A percentile compares a stretch with the other conserved stretches of the same genome.
phyloP scores from a whole-genome alignment of 2,329 filamentous ascomycete species.

The Pseudocercospora macadamiae region DNA sequence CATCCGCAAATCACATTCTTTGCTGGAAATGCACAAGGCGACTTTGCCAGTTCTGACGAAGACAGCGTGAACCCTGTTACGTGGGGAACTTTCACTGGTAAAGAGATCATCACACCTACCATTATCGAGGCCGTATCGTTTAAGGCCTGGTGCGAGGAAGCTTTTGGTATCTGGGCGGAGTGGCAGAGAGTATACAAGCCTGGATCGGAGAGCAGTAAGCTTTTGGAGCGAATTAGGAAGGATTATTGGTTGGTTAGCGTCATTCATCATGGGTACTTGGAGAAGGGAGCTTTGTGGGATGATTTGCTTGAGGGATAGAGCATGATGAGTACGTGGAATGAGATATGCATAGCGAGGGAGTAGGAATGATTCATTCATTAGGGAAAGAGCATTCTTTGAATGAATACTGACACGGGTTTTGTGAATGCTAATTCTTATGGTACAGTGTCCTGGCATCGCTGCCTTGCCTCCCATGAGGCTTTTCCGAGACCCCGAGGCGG shows the following conservation, averaged over 20 bases:
- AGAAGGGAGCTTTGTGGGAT: slow-evolving; percentile 72
- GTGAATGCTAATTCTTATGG: not conserved
- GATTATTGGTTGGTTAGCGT: slow-evolving; percentile 90
- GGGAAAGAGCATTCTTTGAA: no score
- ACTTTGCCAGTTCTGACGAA: slow-evolving; percentile 69
- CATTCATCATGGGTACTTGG: slow-evolving; percentile 78
- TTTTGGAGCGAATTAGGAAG: slow-evolving; percentile 68
- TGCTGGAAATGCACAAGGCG: slow-evolving; percentile 76
- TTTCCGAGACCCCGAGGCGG: no score
- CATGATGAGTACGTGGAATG: not conserved
- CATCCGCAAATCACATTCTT: slow-evolving; percentile 81
- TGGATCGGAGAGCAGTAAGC: slow-evolving; percentile 68
- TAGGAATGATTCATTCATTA: not conserved
- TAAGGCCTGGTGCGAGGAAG: slow-evolving; percentile 91
- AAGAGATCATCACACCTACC: slow-evolving; percentile 93
- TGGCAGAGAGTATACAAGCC: slow-evolving; percentile 89
- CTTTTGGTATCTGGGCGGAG: slow-evolving; percentile 92
- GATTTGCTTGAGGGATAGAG: slow-evolving; percentile 22
- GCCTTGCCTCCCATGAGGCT: no score
- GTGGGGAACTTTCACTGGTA: slow-evolving; percentile 93
- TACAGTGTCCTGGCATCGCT: no score
- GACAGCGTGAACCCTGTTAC: slow-evolving; percentile 88
- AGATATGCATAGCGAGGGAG: slow-evolving; percentile 1
- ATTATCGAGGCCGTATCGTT: slow-evolving; percentile 97
- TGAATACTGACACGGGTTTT: not conserved